Conservation (phyloP, 257 asterid genomes). For the Nicotiana tomentosiformis region DNA sequence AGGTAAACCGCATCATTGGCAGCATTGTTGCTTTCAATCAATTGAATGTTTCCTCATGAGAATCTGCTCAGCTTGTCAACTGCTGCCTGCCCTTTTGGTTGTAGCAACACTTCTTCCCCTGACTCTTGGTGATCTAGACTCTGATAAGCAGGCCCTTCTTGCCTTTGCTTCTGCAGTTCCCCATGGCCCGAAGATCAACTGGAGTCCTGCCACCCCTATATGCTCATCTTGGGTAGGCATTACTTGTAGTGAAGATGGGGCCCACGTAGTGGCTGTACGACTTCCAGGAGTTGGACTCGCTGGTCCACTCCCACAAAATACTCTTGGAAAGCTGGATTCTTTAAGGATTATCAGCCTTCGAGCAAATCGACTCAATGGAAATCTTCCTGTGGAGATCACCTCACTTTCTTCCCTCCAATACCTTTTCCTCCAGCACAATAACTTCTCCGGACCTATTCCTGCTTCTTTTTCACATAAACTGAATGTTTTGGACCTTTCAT, state of each 20-base stretch:
- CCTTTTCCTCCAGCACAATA: conserved; percentile 54
- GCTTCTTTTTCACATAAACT: conserved; percentile 29
- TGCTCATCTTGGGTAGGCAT: conserved; percentile 65
- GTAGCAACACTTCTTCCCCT: conserved; percentile 39
- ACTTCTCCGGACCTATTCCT: conserved; percentile 50
- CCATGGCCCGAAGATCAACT: conserved; percentile 62
- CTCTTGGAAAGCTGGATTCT: conserved; percentile 34
- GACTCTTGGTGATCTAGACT: conserved; percentile 46
- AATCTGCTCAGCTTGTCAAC: conserved; percentile 15
- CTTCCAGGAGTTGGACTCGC: conserved; percentile 69
- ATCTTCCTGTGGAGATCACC: conserved; percentile 44
- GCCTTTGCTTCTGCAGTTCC: conserved; percentile 51
- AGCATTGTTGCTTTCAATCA: conserved; percentile 1
- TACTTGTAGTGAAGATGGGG: conserved; percentile 43
- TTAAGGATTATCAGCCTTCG: conserved; percentile 49
- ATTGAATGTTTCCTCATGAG: conserved; percentile 32
- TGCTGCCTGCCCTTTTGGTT: conserved; percentile 32
- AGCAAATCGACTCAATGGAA: conserved; percentile 47
- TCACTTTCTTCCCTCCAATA: conserved; percentile 49
- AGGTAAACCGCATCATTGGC: conserved; percentile 30
- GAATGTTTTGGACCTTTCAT: conserved; percentile 50
- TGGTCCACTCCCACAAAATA: conserved; percentile 50
- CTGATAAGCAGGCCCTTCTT: conserved; percentile 68
- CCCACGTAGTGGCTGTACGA: conserved; percentile 38
- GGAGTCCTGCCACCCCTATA: conserved; percentile 44